Evolutionary conservation across 108 stramenopile species (phyloP).

Genomic region (Pseudonitzschia pungens): DNA sequence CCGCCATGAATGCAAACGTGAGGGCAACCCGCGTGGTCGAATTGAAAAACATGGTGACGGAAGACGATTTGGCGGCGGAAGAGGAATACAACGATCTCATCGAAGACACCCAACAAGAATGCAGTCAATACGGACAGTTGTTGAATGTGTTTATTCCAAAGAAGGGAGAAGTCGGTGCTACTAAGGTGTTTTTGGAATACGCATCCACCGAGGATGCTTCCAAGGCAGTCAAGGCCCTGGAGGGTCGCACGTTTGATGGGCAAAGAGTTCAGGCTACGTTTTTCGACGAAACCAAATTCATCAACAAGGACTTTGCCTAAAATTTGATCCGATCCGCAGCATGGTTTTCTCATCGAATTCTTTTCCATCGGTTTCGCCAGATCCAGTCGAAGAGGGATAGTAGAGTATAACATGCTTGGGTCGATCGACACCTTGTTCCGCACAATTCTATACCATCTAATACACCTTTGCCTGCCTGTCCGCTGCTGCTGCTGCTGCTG

Average conservation of each 20-base stretch:
- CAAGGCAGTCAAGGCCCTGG: conserved; percentile 70
- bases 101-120: conserved; percentile 93
- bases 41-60: conserved; percentile 89
- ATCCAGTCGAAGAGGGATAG: neutral
- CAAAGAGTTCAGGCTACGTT: conserved; percentile 66
- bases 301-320: conserved; percentile 34
- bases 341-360: neutral
- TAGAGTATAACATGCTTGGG: neutral
- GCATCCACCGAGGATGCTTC: conserved; percentile 64
- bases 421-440: neutral
- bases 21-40: conserved; percentile 65
- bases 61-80: conserved; percentile 77
- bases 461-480: neutral
- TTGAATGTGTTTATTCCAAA: conserved; percentile 80
- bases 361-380: neutral
- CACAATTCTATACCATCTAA: conserved; percentile 5
- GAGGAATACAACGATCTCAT: conserved; percentile 86
- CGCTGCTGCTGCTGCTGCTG: too few species aligned
- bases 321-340: neutral
- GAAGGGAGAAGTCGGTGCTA: conserved; percentile 64
- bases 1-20: conserved; percentile 24
- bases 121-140: conserved; percentile 84
- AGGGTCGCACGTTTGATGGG: conserved; percentile 86
- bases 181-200: conserved; percentile 87
- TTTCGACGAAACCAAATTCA: conserved; percentile 79